Evolutionary conservation across 805 yeast species (phyloP).

Genomic region (Lipomyces spencermartinsiae): DNA sequence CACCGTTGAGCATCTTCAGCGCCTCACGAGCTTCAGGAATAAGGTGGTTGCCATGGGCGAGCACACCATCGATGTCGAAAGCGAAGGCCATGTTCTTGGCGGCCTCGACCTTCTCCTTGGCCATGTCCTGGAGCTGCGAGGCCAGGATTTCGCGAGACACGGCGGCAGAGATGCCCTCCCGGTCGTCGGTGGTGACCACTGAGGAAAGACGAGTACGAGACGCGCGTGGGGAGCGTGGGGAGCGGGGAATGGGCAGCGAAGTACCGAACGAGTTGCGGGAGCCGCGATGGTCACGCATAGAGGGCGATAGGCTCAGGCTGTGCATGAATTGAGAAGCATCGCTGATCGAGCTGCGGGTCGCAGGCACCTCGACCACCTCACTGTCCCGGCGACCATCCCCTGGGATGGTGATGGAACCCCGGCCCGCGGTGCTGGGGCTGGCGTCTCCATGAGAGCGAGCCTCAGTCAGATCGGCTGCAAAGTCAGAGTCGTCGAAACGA

Average conservation of each 20-base stretch:
- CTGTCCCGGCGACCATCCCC: constrained; percentile 13
- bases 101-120: constrained; percentile 15
- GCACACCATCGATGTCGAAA: constrained; percentile 91
- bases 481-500: constrained; percentile 13
- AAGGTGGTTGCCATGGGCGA: constrained; percentile 82
- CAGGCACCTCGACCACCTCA: constrained; percentile 15
- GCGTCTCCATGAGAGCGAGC: constrained; percentile 11
- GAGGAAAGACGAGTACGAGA: constrained; percentile 9
- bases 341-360: constrained; percentile 11
- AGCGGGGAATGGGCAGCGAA: constrained; percentile 15
- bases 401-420: constrained; percentile 11
- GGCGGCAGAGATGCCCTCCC: constrained; percentile 8
- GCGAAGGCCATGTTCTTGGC: constrained; percentile 68
- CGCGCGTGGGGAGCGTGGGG: constrained; percentile 9
- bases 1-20: constrained; percentile 72
- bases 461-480: constrained; percentile 8
- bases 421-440: constrained; percentile 12
- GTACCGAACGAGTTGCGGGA: constrained; percentile 16
- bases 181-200: constrained; percentile 1
- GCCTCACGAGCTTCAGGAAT: constrained; percentile 83
- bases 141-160: constrained; percentile 15
- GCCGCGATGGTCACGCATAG: constrained; percentile 14
- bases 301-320: constrained; percentile 11
- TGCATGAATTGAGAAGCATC: constrained; percentile 11
- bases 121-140: constrained; percentile 12